These are phyloP conservation scores for Davidsoniella eucalypti DNA, from an alignment of 2,329 filamentous ascomycete genomes.

Conservation along the genomic window DNA sequence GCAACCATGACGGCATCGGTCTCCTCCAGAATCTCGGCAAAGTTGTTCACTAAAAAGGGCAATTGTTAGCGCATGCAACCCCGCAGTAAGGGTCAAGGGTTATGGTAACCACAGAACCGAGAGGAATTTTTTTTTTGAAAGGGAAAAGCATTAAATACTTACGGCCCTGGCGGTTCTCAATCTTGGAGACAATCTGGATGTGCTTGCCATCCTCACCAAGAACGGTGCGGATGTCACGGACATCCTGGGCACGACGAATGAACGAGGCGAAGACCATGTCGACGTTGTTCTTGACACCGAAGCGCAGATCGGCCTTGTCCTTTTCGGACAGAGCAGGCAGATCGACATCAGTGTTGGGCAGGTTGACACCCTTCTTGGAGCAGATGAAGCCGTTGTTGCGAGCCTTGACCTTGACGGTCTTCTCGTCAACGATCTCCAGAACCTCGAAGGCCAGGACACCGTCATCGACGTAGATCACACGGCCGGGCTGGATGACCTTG, in stretches of 20 bases:
- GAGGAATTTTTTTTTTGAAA: too few species aligned
- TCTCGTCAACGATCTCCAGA: slow-evolving; percentile 66
- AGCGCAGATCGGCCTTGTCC: slow-evolving; percentile 83
- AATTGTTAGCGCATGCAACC: slow-evolving; percentile 7
- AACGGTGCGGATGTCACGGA: slow-evolving; percentile 78
- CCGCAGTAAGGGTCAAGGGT: background rate
- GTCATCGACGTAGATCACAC: slow-evolving; percentile 95
- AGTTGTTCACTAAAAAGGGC: slow-evolving; percentile 60
- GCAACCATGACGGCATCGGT: slow-evolving; percentile 99
- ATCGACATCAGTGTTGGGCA: slow-evolving; percentile 96
- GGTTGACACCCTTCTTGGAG: slow-evolving; percentile 97
- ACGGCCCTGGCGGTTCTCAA: slow-evolving; percentile 94
- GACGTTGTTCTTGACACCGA: slow-evolving; percentile 96
- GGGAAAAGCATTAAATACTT: slow-evolving; percentile 1
- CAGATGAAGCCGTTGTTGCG: slow-evolving; percentile 98
- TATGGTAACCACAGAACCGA: background rate
- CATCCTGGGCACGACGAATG: slow-evolving; percentile 87
- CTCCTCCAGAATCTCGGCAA: slow-evolving; percentile 85
- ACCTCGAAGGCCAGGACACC: slow-evolving; percentile 96
- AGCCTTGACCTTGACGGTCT: slow-evolving; percentile 73
- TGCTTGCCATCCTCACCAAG: slow-evolving; percentile 83
- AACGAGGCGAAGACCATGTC: slow-evolving; percentile 99
- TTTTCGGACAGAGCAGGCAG: slow-evolving; percentile 95
- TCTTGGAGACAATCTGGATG: slow-evolving; percentile 99
- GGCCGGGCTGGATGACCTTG: slow-evolving; percentile 83